Conservation (phyloP, 1,284 basidiomycete species). For the Puccinia brachypodii region DNA sequence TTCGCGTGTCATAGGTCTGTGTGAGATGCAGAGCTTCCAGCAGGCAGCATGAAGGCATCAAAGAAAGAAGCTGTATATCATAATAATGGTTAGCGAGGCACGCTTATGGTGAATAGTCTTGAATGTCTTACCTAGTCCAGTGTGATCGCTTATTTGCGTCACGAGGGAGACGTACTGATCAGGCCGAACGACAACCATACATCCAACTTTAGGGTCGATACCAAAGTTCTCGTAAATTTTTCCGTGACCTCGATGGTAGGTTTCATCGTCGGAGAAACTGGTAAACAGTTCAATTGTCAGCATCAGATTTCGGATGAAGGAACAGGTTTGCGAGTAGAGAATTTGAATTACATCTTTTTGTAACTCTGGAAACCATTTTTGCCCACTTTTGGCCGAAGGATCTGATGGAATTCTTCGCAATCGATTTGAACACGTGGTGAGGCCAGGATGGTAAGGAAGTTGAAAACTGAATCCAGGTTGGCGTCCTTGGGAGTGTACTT, state of each 20-base stretch:
- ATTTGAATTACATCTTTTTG: conserved; percentile 48
- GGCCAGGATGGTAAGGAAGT: conserved; percentile 52
- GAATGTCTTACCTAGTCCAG: conserved; percentile 48
- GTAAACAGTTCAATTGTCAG: conserved; percentile 49
- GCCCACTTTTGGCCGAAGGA: conserved; percentile 50
- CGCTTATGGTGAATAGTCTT: too few species aligned
- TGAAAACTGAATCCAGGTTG: conserved; percentile 52
- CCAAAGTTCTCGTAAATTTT: conserved; percentile 58
- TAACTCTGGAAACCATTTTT: conserved; percentile 50
- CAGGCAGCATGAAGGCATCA: conserved; percentile 34
- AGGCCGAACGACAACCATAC: conserved; percentile 56
- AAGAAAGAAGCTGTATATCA: conserved; percentile 22
- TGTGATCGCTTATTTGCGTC: conserved; percentile 50
- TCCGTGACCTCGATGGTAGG: conserved; percentile 56
- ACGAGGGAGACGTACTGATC: conserved; percentile 56
- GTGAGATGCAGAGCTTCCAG: neutral
- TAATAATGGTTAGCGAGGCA: neutral
- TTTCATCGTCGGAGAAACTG: conserved; percentile 55
- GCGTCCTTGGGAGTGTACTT: conserved; percentile 53
- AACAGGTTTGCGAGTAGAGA: neutral
- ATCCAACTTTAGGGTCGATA: conserved; percentile 55
- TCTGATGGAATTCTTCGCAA: conserved; percentile 49
- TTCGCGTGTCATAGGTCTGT: neutral
- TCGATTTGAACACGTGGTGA: conserved; percentile 51
- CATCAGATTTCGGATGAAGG: neutral